Evolutionary conservation across 129 eudicot species (phyloP).

Genomic region (Chrysanthemum seticuspe): DNA sequence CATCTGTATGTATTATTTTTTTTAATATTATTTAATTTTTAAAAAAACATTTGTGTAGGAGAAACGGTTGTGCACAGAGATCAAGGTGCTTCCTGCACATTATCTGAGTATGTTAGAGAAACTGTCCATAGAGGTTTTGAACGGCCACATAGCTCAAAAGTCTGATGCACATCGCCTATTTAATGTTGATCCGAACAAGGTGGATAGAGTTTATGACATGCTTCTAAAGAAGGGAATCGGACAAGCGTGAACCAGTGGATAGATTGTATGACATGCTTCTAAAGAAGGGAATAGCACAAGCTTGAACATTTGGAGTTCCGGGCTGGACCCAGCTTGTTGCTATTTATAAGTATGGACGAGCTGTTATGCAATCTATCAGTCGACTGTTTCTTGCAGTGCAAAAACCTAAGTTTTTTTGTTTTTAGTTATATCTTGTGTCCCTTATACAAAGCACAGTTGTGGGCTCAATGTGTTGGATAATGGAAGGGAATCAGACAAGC

Average conservation of each 20-base stretch:
- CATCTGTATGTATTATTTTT: not conserved
- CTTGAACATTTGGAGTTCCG: too few species aligned
- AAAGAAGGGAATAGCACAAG: too few species aligned
- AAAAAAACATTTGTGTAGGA: conserved; percentile 43
- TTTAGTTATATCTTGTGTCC: conserved; percentile 8
- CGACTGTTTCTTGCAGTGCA: conserved; percentile 7
- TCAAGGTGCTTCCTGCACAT: conserved; percentile 78
- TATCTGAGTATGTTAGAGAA: conserved; percentile 81
- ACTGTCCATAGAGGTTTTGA: conserved; percentile 69
- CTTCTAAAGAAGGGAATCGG: conserved; percentile 75
- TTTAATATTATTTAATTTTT: not conserved
- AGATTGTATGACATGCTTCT: conserved; percentile 31
- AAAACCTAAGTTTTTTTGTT: not conserved
- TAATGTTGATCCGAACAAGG: conserved; percentile 81
- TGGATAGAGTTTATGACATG: conserved; percentile 90
- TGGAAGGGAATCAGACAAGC: conserved; percentile 60
- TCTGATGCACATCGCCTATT: conserved; percentile 81
- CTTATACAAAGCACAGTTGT: conserved; percentile 14
- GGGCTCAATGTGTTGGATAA: conserved; percentile 9
- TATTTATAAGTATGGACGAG: conserved; percentile 7
- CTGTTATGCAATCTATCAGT: conserved; percentile 9
- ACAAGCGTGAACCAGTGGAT: conserved; percentile 34
- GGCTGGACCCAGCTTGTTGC: conserved; percentile 21
- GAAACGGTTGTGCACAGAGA: conserved; percentile 76
- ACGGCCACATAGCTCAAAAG: conserved; percentile 62